These are phyloP conservation scores for Aurinia saxatilis DNA, from an alignment of 345 rosid species.

Conservation along the genomic window DNA sequence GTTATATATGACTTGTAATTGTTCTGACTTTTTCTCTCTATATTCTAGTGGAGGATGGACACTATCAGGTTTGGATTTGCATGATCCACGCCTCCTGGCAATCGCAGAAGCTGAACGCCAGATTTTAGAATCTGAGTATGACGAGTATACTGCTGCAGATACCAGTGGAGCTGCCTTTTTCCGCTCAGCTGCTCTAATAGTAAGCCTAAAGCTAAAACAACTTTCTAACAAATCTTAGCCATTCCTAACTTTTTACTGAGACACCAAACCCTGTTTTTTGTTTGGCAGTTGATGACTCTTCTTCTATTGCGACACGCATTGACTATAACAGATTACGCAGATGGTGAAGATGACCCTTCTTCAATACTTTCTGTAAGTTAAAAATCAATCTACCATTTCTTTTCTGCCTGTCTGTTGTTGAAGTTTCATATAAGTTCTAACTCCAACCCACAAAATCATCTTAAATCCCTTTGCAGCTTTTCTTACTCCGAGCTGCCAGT, in stretches of 20 bases:
- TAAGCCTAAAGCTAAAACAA: slow-evolving; percentile 25
- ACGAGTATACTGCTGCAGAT: slow-evolving; percentile 73
- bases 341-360: slow-evolving; percentile 67
- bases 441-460: not conserved
- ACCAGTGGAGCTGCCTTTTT: slow-evolving; percentile 86
- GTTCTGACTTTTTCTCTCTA: not conserved
- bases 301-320: slow-evolving; percentile 70
- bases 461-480: slow-evolving; percentile 46
- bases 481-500: slow-evolving; percentile 68
- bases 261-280: not conserved
- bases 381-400: not conserved
- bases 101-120: slow-evolving; percentile 92
- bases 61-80: slow-evolving; percentile 73
- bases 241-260: not conserved
- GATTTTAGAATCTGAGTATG: slow-evolving; percentile 77
- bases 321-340: slow-evolving; percentile 56
- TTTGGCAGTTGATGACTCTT: slow-evolving; percentile 72
- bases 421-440: not conserved
- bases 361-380: slow-evolving; percentile 69
- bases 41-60: slow-evolving; percentile 80
- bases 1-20: not conserved
- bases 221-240: not conserved
- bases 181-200: slow-evolving; percentile 83
- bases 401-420: too few species aligned
- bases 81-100: slow-evolving; percentile 80